Conservation (phyloP, 441 rosid species). For the Erysimum cheiri region DNA sequence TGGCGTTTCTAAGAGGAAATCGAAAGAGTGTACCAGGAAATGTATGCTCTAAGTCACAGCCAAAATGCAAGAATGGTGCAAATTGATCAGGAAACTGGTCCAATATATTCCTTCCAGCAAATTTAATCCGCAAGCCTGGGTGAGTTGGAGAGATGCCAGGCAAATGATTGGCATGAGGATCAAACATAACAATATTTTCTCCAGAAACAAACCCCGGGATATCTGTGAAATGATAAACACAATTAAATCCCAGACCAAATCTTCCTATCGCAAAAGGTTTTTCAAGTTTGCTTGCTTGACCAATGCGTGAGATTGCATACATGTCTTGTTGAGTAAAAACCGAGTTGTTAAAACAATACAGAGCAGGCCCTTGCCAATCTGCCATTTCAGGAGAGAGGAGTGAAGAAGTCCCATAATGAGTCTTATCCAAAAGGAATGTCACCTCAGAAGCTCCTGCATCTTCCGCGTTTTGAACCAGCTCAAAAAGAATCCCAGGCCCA, state of each 20-base stretch:
- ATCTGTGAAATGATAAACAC: constrained; percentile 99
- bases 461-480: constrained; percentile 97
- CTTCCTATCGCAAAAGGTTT: constrained; percentile 98
- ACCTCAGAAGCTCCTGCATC: constrained; percentile 99
- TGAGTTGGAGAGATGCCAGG: constrained; percentile 99
- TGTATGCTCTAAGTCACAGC: constrained; percentile 86
- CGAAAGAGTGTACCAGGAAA: constrained; percentile 98
- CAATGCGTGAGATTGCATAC: constrained; percentile 98
- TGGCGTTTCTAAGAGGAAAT: constrained; percentile 88
- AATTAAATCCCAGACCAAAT: constrained; percentile 98
- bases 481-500: constrained; percentile 98
- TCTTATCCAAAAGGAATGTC: constrained; percentile 88
- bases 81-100: constrained; percentile 99
- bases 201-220: constrained; percentile 97
- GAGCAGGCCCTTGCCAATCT: constrained; percentile 99
- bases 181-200: constrained; percentile 97
- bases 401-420: constrained; percentile 97
- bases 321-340: constrained; percentile 97
- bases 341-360: constrained; percentile 96
- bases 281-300: constrained; percentile 99
- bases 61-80: constrained; percentile 94
- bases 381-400: constrained; percentile 99
- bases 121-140: constrained; percentile 96
- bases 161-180: constrained; percentile 96
- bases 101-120: constrained; percentile 86